Base-by-base conservation (phyloP, 495 filamentous ascomycete genomes). In the Annulohypoxylon nitens region DNA sequence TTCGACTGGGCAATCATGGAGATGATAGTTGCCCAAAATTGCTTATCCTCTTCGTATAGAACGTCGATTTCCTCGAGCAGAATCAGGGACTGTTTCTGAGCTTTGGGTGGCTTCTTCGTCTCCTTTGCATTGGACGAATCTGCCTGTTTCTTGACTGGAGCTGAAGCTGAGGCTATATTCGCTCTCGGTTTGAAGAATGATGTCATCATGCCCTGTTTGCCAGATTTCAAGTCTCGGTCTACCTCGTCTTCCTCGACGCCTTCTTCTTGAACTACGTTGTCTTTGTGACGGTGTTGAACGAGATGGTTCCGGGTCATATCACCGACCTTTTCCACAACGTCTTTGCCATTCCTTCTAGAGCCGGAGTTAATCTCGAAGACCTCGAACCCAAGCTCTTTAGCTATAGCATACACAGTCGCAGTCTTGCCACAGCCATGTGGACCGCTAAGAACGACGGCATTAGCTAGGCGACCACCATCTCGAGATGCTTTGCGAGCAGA, bases 251-350 rank as follows among this genome's bases (percentile, higher is more conserved):
- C 79, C 18, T 59, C 43, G 12, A 54, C 58, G 0, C 55, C 53
- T 5, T n/a, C 66, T 66, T 81, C 58, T 57, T 47, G 57, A 2
- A 67, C 30, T 0, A 79, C 74, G 12, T 77, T 60, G 0, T 71
- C 78, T 37, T 78, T 75, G 33, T 83, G 79, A 60, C 78, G 76
- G 36, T 83, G 82, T 37, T 78, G 79, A 41, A 98, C 95, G 3
- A 96, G 88, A 80, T 99, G 97, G 73, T 98, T 98, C 67, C 89
- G 89, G 12, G 93, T 95, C 97, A 98, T 98, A 78, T 98, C 94
- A 4, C 96, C 97, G 16, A 99, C 93, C 63, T 88, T 94, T 61
- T 98, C 96, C 8, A 97, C 75, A 54, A 99, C 88, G 76, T 99
- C 97, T 77, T 92, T 94, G 10, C 93, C 97, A 78, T 89, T 97